Evolutionary conservation across 225 moss, liverwort and hornwort genomes (phyloP), one percentile per base, ranked within the genome.

Genomic region (Anthoceros angustus): DNA sequence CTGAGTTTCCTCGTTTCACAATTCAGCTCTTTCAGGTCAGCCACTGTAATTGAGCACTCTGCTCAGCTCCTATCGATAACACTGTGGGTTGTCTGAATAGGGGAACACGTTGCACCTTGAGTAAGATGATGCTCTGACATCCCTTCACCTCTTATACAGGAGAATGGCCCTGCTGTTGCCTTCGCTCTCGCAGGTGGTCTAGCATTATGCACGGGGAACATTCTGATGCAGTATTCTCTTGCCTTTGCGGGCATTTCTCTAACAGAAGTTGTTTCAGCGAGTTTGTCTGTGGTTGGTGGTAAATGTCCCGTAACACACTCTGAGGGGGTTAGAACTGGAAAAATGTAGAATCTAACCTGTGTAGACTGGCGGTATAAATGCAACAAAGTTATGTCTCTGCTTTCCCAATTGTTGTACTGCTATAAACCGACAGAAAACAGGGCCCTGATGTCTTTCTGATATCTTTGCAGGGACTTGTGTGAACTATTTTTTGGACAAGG

Each of bases 221-320:
- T 93, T 8, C 70, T 81, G 8, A 86, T 87, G 25, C 89, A 93
- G 68, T 89, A 89, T 72, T 86, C 86, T 11, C 88, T 86, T 39
- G 88, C 92, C 55, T 87, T 93, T 42, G 84, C 86, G 24, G 93
- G 93, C 62, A 81, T 93, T 25, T 89, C 93, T 20, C 65, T 85
- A 66, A 89, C 89, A 42, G 93, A 85, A 72, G 93, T 93, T 43
- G 86, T 93, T 18, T 93, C 93, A 25, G 85, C 89, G 16, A 87
- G 85, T 63, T 65, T 89, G 61, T 86, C 88, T 64, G 88, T 89
- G 23, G 82, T 89, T 39, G 75, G 78, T 70, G 88, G 86, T 87
- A 65, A 16, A 45, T 75, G 15, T 15, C 42, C 15, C n/a, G 55
- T 12, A 32, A 32, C 32, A 32, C 32, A 32, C 32, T 32, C 32